A percentile compares a stretch with the other conserved stretches of the same genome.
Conservation (phyloP, 1,284 basidiomycete genomes). For the Ustilago trichophora region DNA sequence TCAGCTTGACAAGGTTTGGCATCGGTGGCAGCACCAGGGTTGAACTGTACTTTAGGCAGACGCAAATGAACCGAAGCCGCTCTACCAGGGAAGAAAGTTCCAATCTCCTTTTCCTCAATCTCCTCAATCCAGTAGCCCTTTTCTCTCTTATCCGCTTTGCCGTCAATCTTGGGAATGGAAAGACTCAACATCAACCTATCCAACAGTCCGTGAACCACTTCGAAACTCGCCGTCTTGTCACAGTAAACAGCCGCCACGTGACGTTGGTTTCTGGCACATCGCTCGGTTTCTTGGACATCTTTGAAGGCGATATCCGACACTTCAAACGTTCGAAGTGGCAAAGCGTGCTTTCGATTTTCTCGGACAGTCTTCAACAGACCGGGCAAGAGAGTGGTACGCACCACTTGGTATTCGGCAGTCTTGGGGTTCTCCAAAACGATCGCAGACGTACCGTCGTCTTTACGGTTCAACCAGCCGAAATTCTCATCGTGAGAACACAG, state of each 20-base stretch:
- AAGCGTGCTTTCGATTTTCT: constrained; percentile 91
- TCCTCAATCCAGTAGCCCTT: constrained; percentile 86
- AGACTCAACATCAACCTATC: constrained; percentile 95
- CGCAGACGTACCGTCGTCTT: constrained; percentile 81
- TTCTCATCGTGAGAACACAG: constrained; percentile 99
- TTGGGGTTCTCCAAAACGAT: constrained; percentile 96
- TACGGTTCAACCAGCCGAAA: constrained; percentile 87
- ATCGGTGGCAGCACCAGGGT: constrained; percentile 24
- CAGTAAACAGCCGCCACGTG: constrained; percentile 91
- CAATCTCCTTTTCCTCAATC: constrained; percentile 73
- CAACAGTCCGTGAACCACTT: constrained; percentile 92
- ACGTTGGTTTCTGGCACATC: constrained; percentile 85
- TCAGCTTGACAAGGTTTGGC: not conserved
- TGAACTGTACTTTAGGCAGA: constrained; percentile 38
- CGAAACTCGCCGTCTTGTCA: constrained; percentile 95
- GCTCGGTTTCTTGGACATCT: constrained; percentile 75
- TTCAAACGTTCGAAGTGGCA: constrained; percentile 94
- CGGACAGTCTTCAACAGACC: constrained; percentile 95
- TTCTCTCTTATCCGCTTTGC: constrained; percentile 67
- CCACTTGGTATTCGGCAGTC: constrained; percentile 96
- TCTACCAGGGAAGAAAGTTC: constrained; percentile 92
- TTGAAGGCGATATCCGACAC: constrained; percentile 92
- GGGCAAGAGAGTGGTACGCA: constrained; percentile 91
- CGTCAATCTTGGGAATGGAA: constrained; percentile 78
- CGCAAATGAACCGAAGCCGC: constrained; percentile 91